Evolutionary conservation across 225 moss, liverwort and hornwort species (phyloP).

Genomic region (Marchantia polymorpha): DNA sequence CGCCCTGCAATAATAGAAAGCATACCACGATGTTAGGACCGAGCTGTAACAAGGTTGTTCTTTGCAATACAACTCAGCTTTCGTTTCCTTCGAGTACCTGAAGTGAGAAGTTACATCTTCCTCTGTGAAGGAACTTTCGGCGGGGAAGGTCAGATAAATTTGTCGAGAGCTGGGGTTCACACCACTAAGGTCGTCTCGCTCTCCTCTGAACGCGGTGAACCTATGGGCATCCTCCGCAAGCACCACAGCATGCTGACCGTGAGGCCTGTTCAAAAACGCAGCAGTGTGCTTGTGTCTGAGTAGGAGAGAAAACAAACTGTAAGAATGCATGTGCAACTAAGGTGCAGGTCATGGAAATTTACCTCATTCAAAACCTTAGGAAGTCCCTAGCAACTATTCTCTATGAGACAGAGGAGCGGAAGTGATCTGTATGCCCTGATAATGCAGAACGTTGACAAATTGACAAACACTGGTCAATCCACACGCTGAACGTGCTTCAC

Average conservation of each 20-base stretch:
- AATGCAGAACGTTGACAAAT: background rate
- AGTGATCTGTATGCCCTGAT: constrained; percentile 14
- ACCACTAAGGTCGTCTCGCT: constrained; percentile 93
- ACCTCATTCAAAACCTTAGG: constrained; percentile 10
- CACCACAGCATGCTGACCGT: constrained; percentile 99
- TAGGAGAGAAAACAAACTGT: constrained; percentile 99
- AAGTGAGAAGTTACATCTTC: constrained; percentile 96
- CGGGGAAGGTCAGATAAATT: constrained; percentile 97
- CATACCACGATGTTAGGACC: background rate
- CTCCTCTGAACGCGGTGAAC: constrained; percentile 88
- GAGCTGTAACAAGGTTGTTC: background rate
- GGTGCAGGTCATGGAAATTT: constrained; percentile 9
- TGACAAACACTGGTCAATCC: background rate
- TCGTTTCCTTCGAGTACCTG: constrained; percentile 41
- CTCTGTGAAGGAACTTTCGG: constrained; percentile 93
- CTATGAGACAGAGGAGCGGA: background rate
- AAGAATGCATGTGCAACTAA: constrained; percentile 56
- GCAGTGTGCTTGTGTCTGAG: constrained; percentile 99
- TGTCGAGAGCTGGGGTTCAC: constrained; percentile 97
- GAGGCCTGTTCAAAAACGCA: constrained; percentile 99
- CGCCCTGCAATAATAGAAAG: constrained; percentile 47
- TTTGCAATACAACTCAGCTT: background rate
- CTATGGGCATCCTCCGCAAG: constrained; percentile 99
- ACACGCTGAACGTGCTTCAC: background rate
- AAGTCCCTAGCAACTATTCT: constrained; percentile 1